Percentiles rank a stretch among this genome's conserved stretches.
phyloP scores from a whole-genome alignment of 768 basidiomycete genomes.

The Fomitopsis pulvina region DNA sequence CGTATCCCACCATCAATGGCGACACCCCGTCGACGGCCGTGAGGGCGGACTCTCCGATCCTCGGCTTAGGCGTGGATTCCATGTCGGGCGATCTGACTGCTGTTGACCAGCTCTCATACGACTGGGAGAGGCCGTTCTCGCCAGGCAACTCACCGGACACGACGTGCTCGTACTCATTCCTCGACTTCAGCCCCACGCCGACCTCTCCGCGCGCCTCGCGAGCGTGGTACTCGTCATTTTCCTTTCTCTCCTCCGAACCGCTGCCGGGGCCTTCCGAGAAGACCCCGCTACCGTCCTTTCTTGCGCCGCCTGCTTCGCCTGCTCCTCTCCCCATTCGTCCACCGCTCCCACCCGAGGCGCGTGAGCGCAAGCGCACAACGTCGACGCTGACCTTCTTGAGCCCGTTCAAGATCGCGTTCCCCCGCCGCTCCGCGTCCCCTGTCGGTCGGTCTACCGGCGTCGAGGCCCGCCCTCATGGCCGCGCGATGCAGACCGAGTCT shows the following conservation, averaged over 20 bases:
- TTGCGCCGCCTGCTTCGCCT: slow-evolving; percentile 7
- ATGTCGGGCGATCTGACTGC: background rate
- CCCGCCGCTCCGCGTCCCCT: slow-evolving; percentile 22
- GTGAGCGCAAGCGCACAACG: slow-evolving; percentile 17
- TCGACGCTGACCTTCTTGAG: slow-evolving; percentile 23
- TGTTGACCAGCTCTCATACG: background rate
- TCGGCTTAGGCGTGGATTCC: slow-evolving; percentile 17
- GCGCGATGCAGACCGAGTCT: slow-evolving; percentile 11
- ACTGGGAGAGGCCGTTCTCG: background rate
- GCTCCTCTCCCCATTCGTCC: slow-evolving; percentile 15
- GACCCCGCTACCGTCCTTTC: slow-evolving; percentile 7
- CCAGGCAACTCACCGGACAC: slow-evolving; percentile 2
- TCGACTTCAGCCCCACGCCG: slow-evolving; percentile 2
- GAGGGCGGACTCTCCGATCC: slow-evolving; percentile 20
- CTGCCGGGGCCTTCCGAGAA: slow-evolving; percentile 8
- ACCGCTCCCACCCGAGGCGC: slow-evolving; percentile 4
- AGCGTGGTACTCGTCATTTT: slow-evolving; percentile 2
- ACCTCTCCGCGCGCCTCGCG: background rate
- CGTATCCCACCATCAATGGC: slow-evolving; percentile 16
- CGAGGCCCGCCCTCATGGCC: slow-evolving; percentile 12
- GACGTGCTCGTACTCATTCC: slow-evolving; percentile 12
- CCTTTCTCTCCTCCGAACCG: slow-evolving; percentile 13
- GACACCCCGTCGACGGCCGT: slow-evolving; percentile 13
- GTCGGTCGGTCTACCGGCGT: slow-evolving; percentile 7
- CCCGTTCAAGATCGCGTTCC: slow-evolving; percentile 26